These are phyloP conservation scores for Trypanosoma melophagium DNA, from an alignment of 208 protist species.

Conservation along the genomic window DNA sequence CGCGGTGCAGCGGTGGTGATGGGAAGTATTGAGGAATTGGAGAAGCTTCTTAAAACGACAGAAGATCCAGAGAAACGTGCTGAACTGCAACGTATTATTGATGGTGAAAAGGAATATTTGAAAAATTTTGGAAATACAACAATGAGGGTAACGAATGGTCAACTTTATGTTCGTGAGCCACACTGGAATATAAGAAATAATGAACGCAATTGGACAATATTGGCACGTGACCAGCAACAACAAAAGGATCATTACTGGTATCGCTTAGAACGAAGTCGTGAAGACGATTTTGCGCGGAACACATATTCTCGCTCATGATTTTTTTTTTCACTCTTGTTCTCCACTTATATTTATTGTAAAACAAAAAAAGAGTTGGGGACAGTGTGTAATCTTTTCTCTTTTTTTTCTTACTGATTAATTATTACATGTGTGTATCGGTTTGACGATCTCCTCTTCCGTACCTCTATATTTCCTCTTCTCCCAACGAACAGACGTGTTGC, in stretches of 20 bases:
- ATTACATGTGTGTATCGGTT: background rate
- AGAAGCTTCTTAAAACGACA: conserved; percentile 49
- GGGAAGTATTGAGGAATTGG: conserved; percentile 39
- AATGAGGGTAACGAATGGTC: conserved; percentile 75
- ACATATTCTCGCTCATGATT: conserved; percentile 43
- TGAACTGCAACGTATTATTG: conserved; percentile 62
- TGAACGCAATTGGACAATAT: conserved; percentile 85
- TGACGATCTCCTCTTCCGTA: no score
- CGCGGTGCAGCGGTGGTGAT: conserved; percentile 5
- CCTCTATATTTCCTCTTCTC: background rate
- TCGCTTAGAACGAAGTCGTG: conserved; percentile 71
- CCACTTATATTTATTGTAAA: background rate
- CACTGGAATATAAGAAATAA: conserved; percentile 87
- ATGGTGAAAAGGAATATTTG: conserved; percentile 53
- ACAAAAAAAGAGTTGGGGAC: no score
- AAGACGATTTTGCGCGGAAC: conserved; percentile 84
- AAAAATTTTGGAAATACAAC: conserved; percentile 57
- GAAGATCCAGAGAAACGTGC: conserved; percentile 47
- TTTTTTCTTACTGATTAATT: background rate
- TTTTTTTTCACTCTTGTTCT: conserved; percentile 1
- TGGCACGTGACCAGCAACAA: conserved; percentile 82
- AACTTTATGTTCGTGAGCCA: conserved; percentile 71
- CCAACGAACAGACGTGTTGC: no score
- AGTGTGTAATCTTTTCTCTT: background rate
- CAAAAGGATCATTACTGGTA: conserved; percentile 91